Evolutionary conservation across 495 filamentous ascomycete genomes (phyloP), one percentile per base, ranked within the genome.

Genomic region (Podospora tetraspora): DNA sequence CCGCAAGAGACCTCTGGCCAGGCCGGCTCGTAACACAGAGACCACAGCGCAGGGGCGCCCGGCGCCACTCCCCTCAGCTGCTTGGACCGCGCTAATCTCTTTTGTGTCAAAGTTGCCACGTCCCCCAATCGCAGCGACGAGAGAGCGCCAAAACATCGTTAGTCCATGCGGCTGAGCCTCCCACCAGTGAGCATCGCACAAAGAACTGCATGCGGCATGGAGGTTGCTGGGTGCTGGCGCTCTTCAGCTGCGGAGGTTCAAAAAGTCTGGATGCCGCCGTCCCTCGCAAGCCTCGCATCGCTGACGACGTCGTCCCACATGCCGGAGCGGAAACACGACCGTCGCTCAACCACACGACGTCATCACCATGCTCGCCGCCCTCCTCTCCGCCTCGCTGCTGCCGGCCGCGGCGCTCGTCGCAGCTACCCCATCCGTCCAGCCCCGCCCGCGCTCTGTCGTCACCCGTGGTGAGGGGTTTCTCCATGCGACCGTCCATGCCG

Each of bases 391-490:
- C 19, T 57, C 67, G 7, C 30, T 67, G 56, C 63, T 65, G 32
- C 61, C 69, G 22, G 64, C 62, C 22, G 61, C 61, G 43, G 61
- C 62, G 34, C 61, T 66, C 16, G 64, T 34, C 10, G 22, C 30
- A 6, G 19, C 43, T 2, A n/a, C 12, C 16, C 43, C 43, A 8
- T 8, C 43, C 16, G 43, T 52, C 16, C 43, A 52, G 22, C 61
- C 58, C 30, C 57, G 62, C 21, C 57, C 56, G n/a, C 30, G 57
- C n/a, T 62, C 64, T 0, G 30, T 69, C 21, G 56, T n/a, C 25
- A 52, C 57, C 8, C 69, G 69, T 3, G 69, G 69, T 24, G 63
- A 71, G 3, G 71, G 69, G 62, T 73, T 61, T 61, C 8, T 73
- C 59, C 69, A 60, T 32, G 62, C 65, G 22, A 34, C 43, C 30